Percentiles rank a stretch among this genome's conserved stretches.
phyloP scores from a whole-genome alignment of 2,329 filamentous ascomycete genomes.

The Pseudogymnoascus sp. region DNA sequence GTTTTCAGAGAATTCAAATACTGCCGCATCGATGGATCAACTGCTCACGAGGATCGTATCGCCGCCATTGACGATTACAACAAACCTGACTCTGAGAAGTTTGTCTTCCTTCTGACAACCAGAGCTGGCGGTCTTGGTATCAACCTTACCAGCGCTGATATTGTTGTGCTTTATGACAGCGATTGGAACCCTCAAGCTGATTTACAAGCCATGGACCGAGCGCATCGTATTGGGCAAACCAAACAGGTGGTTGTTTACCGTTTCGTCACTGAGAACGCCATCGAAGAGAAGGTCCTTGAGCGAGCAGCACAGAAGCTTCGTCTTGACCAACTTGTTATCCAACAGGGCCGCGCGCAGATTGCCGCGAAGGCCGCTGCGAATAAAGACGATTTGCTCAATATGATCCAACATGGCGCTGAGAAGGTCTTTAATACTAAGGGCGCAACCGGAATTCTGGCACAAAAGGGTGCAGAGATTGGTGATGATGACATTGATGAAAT shows the following conservation, averaged over 20 bases:
- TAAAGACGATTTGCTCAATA: conserved; percentile 90
- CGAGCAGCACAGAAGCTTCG: conserved; percentile 93
- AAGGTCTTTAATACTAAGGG: conserved; percentile 77
- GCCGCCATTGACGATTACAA: conserved; percentile 98
- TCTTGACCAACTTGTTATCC: conserved; percentile 93
- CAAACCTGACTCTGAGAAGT: conserved; percentile 89
- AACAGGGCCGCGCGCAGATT: conserved; percentile 88
- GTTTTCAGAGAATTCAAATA: conserved; percentile 93
- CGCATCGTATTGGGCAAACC: conserved; percentile 95
- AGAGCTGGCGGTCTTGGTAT: conserved; percentile 93
- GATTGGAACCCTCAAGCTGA: conserved; percentile 99
- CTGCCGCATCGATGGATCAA: conserved; percentile 93
- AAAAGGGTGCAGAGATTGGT: conserved; percentile 54
- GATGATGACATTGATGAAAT: conserved; percentile 91
- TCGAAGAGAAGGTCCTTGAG: conserved; percentile 96
- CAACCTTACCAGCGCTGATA: conserved; percentile 90
- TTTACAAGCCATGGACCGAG: conserved; percentile 96
- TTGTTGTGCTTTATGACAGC: conserved; percentile 92
- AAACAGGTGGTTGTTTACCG: conserved; percentile 96
- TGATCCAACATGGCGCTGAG: conserved; percentile 99
- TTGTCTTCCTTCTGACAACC: conserved; percentile 90
- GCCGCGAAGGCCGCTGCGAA: conserved; percentile 85
- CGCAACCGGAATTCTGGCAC: conserved; percentile 49
- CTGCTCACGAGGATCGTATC: conserved; percentile 95
- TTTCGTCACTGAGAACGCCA: conserved; percentile 95